These are phyloP conservation scores for Thalia dealbata DNA, from an alignment of 176 grass and related monocot species.

Conservation along the genomic window DNA sequence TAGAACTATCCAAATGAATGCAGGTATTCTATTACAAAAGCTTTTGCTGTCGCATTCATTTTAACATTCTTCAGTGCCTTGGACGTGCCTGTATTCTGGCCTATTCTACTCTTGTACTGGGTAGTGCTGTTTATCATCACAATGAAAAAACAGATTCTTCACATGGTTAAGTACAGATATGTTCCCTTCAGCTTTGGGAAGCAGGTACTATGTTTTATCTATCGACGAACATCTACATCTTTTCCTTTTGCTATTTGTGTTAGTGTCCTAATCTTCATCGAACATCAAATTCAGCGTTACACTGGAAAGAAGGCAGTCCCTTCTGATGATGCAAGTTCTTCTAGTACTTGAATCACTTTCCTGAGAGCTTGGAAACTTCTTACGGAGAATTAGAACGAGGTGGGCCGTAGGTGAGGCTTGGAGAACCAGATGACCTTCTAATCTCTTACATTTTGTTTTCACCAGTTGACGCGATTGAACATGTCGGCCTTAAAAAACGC, in stretches of 20 bases:
- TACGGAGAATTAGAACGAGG: background rate
- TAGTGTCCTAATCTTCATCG: background rate
- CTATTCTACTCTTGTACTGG: slow-evolving; percentile 65
- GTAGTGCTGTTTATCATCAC: slow-evolving; percentile 49
- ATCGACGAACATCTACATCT: background rate
- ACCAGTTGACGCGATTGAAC: too few relatives aligned
- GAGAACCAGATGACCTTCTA: too few relatives aligned
- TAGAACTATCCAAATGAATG: slow-evolving; percentile 22
- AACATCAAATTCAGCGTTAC: slow-evolving; percentile 4
- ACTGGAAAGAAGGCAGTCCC: slow-evolving; percentile 1
- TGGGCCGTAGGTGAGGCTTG: background rate
- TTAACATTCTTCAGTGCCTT: slow-evolving; percentile 60
- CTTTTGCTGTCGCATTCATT: slow-evolving; percentile 48
- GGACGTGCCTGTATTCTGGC: slow-evolving; percentile 68
- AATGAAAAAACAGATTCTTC: slow-evolving; percentile 61
- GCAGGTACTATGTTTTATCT: slow-evolving; percentile 33
- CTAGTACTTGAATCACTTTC: background rate
- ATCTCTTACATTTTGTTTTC: too few relatives aligned
- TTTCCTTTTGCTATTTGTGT: background rate
- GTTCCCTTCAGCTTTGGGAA: slow-evolving; percentile 73
- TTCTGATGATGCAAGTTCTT: background rate
- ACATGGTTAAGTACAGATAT: slow-evolving; percentile 81
- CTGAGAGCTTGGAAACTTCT: background rate
- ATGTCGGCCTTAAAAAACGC: too few relatives aligned
- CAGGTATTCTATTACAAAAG: slow-evolving; percentile 61